Conservation (phyloP, 371 early-diverging fungal species). For the Mucor plumbeus region DNA sequence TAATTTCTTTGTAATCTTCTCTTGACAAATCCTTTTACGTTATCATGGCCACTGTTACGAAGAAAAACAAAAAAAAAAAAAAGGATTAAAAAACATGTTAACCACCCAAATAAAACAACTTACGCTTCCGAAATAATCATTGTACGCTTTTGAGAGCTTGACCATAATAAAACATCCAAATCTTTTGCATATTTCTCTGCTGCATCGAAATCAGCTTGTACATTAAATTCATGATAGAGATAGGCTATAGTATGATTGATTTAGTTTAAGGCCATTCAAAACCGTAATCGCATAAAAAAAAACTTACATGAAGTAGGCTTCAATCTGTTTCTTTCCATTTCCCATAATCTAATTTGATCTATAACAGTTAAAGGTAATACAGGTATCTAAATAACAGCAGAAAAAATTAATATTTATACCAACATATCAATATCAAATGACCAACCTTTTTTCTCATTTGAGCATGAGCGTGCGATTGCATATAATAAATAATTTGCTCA, state of each 20-base stretch:
- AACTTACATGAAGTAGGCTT: slow-evolving; percentile 53
- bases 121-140: slow-evolving; percentile 70
- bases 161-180: slow-evolving; percentile 83
- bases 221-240: slow-evolving; percentile 84
- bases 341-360: slow-evolving; percentile 98
- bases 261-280: too few species aligned
- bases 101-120: slow-evolving; percentile 7
- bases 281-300: neutral
- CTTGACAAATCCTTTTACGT: slow-evolving; percentile 64
- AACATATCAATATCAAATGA: neutral
- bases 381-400: slow-evolving; percentile 53
- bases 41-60: slow-evolving; percentile 60
- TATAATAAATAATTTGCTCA: slow-evolving; percentile 92
- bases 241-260: slow-evolving; percentile 48
- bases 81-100: neutral
- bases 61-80: too few species aligned
- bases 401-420: too few species aligned
- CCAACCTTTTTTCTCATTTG: slow-evolving; percentile 83
- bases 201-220: slow-evolving; percentile 78
- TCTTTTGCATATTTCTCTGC: slow-evolving; percentile 78
- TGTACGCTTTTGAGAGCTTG: slow-evolving; percentile 61
- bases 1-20: slow-evolving; percentile 31
- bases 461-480: slow-evolving; percentile 91
- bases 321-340: slow-evolving; percentile 93
- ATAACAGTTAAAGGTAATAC: slow-evolving; percentile 93